A percentile compares a stretch with the other conserved stretches of the same genome.
Evolutionary conservation across 1,139 yeast species (phyloP).

Genomic region (Yamadazyma sp.): DNA sequence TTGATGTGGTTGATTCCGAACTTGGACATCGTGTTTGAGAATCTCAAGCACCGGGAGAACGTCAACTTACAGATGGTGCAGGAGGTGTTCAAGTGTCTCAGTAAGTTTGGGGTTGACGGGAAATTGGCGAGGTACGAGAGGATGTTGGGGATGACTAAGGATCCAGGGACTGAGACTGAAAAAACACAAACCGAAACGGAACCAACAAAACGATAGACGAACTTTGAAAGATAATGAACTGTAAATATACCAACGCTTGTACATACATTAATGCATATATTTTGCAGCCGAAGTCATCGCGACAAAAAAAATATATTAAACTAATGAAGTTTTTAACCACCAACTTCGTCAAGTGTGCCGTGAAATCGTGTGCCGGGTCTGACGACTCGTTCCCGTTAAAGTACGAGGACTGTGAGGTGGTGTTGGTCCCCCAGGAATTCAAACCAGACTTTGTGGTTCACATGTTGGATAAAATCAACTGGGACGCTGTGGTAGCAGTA

Average conservation of each 20-base stretch:
- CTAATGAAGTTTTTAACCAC: conserved; percentile 89
- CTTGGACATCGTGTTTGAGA: conserved; percentile 26
- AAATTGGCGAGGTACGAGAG: conserved; percentile 22
- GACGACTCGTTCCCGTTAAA: conserved; percentile 78
- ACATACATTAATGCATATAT: too few relatives aligned
- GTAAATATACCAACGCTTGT: too few relatives aligned
- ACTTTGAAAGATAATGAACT: too few relatives aligned
- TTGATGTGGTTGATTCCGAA: conserved; percentile 41
- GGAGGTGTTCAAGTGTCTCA: conserved; percentile 18
- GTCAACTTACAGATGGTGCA: conserved; percentile 10
- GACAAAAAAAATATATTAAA: background rate
- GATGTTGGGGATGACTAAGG: background rate
- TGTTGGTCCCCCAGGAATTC: conserved; percentile 78
- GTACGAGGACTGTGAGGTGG: conserved; percentile 71
- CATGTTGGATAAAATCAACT: conserved; percentile 80
- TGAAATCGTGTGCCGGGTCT: conserved; percentile 73
- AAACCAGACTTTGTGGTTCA: conserved; percentile 78
- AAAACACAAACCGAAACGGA: too few relatives aligned
- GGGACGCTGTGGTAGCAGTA: conserved; percentile 79
- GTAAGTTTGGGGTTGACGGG: conserved; percentile 26
- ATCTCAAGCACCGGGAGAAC: background rate
- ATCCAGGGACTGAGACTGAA: too few relatives aligned
- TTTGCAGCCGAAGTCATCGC: conserved; percentile 9
- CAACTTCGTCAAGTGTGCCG: conserved; percentile 93
- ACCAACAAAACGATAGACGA: too few relatives aligned